A percentile compares a stretch with the other conserved stretches of the same genome.
phyloP scores from a whole-genome alignment of 495 filamentous ascomycete species.

The Penicillium paxilli region DNA sequence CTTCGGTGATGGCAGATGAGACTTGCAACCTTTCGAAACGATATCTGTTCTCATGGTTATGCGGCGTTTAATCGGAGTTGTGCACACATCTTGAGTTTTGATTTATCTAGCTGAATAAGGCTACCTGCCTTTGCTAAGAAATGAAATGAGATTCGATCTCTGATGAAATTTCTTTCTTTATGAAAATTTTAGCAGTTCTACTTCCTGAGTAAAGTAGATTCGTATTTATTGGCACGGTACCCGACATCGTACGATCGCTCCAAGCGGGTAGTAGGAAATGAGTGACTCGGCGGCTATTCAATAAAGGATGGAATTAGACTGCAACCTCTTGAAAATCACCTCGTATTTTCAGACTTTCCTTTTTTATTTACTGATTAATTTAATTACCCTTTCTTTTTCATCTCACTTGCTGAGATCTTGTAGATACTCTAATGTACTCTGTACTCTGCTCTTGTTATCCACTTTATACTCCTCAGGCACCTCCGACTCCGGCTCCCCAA shows the following conservation, averaged over 20 bases:
- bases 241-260: not conserved
- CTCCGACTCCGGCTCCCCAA: conserved; percentile 28
- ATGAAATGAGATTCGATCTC: conserved; percentile 1
- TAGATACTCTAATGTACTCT: not conserved
- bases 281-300: no score
- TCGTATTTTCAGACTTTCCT: no score
- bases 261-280: not conserved
- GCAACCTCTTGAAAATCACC: no score
- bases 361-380: not conserved
- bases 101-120: conserved; percentile 14
- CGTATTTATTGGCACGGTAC: no score
- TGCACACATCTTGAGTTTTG: conserved; percentile 16
- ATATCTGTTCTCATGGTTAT: conserved; percentile 14
- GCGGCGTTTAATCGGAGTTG: conserved; percentile 31
- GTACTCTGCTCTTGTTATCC: not conserved
- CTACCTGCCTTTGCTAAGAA: conserved; percentile 1
- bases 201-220: no score
- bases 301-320: no score
- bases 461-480: not conserved
- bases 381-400: not conserved
- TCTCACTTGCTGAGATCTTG: not conserved
- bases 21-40: conserved; percentile 10
- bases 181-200: no score
- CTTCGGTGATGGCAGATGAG: conserved; percentile 6
- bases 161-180: no score